These are phyloP conservation scores for Tuber microsphaerosporum DNA, from an alignment of 495 filamentous ascomycete species.

Conservation along the genomic window DNA sequence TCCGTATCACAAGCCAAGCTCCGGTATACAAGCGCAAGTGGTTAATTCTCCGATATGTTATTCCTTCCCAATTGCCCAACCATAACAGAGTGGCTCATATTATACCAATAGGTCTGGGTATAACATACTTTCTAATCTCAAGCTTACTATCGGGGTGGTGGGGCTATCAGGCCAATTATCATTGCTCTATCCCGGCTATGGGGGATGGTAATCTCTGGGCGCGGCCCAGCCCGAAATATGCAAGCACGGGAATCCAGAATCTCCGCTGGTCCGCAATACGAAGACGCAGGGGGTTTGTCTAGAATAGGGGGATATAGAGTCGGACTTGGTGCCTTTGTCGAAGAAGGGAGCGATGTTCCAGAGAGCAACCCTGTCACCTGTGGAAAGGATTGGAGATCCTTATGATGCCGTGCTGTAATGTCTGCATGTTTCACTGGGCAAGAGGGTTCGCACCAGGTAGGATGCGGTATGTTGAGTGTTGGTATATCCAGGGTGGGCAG, in stretches of 20 bases:
- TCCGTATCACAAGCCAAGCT: background rate
- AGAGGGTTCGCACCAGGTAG: background rate
- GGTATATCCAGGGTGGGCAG: background rate
- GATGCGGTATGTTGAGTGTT: background rate
- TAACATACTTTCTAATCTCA: background rate
- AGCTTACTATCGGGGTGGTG: background rate
- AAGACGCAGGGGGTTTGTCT: background rate
- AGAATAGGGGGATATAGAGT: background rate
- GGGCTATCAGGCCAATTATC: background rate
- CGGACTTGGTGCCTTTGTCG: background rate
- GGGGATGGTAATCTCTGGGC: background rate
- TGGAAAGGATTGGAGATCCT: background rate
- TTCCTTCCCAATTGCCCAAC: background rate
- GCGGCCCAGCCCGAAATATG: background rate
- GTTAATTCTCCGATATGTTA: background rate
- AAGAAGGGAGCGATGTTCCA: background rate
- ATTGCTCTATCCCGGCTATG: background rate
- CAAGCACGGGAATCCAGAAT: background rate
- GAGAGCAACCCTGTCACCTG: background rate
- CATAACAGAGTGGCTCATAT: background rate
- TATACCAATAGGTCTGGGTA: background rate
- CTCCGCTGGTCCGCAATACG: background rate
- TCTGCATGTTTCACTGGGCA: background rate
- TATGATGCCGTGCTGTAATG: background rate
- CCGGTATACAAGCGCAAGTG: background rate